phyloP scores from a whole-genome alignment of 2,329 filamentous ascomycete species.

The Fonsecaea pugnacius region DNA sequence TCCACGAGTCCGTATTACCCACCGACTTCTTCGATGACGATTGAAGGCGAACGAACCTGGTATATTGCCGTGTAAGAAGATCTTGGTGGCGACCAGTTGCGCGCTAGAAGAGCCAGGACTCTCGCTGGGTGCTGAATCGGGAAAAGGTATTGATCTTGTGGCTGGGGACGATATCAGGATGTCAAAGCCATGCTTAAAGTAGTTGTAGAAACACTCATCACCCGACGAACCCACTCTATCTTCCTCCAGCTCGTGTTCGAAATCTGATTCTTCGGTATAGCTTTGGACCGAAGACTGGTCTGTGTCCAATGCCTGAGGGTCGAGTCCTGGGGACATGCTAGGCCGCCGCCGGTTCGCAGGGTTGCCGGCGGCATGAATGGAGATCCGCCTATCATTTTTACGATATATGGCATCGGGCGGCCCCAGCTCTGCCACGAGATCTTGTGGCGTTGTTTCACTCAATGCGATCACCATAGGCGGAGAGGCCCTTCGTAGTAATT shows the following conservation, averaged over 20 bases:
- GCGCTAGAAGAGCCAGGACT: slow-evolving; percentile 47
- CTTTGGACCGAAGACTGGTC: slow-evolving; percentile 76
- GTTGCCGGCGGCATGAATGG: slow-evolving; percentile 70
- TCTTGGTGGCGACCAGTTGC: slow-evolving; percentile 81
- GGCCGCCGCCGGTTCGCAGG: slow-evolving; percentile 48
- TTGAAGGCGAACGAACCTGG: slow-evolving; percentile 98
- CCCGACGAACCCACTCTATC: slow-evolving; percentile 61
- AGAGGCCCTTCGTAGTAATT: slow-evolving; percentile 73
- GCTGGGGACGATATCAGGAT: slow-evolving; percentile 82
- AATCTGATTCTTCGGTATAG: slow-evolving; percentile 69
- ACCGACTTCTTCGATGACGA: slow-evolving; percentile 84
- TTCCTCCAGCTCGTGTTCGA: slow-evolving; percentile 61
- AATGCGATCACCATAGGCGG: slow-evolving; percentile 72
- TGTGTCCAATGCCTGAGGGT: slow-evolving; percentile 62
- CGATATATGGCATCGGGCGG: slow-evolving; percentile 93
- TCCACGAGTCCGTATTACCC: slow-evolving; percentile 67
- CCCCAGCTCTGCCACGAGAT: slow-evolving; percentile 85
- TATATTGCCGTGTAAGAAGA: slow-evolving; percentile 93
- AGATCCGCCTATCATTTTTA: slow-evolving; percentile 85
- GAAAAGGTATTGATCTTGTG: slow-evolving; percentile 66
- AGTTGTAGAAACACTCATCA: slow-evolving; percentile 84
- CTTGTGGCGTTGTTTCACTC: slow-evolving; percentile 87
- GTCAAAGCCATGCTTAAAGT: slow-evolving; percentile 95
- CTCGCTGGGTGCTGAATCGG: slow-evolving; percentile 39
- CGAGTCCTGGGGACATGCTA: slow-evolving; percentile 43